phyloP scores from a whole-genome alignment of 1,284 basidiomycete genomes.

The Naganishia sp. region DNA sequence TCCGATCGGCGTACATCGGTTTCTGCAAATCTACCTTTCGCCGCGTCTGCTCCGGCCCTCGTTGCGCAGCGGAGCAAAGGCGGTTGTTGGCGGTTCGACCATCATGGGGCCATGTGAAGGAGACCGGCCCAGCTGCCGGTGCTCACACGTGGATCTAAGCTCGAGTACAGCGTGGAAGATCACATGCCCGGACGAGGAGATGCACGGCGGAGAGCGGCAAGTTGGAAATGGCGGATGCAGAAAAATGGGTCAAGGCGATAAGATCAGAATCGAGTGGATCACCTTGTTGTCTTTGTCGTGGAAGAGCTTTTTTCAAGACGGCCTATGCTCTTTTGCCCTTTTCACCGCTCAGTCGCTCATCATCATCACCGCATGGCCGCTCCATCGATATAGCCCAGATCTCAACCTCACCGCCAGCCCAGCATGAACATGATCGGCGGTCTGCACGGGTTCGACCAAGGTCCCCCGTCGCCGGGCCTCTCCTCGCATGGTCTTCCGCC shows the following conservation, averaged over 20 bases:
- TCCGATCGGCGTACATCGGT: too few species aligned
- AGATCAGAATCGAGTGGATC: not conserved
- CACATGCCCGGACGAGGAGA: not conserved
- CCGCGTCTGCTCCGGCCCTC: too few species aligned
- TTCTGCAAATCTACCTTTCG: too few species aligned
- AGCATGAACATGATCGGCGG: slow-evolving; percentile 14
- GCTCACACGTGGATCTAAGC: too few species aligned
- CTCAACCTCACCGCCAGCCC: not conserved
- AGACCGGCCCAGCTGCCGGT: too few species aligned
- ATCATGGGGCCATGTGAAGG: too few species aligned
- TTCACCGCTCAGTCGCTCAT: not conserved
- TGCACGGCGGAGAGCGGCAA: not conserved
- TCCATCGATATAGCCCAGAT: not conserved
- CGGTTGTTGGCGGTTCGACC: too few species aligned
- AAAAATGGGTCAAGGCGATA: slow-evolving; percentile 8
- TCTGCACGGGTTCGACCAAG: slow-evolving; percentile 17
- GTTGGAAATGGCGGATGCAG: slow-evolving; percentile 23
- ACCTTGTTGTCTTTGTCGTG: not conserved
- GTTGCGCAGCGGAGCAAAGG: too few species aligned
- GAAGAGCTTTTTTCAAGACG: not conserved
- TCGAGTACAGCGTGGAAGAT: slow-evolving; percentile 7
- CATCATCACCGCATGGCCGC: not conserved
- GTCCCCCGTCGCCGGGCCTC: slow-evolving; percentile 1
- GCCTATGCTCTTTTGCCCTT: not conserved
- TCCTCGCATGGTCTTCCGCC: slow-evolving; percentile 13